Evolutionary conservation across 164 flowering plant genomes (phyloP), one percentile per base, ranked within the genome.

Genomic region (Echeveria elegans): DNA sequence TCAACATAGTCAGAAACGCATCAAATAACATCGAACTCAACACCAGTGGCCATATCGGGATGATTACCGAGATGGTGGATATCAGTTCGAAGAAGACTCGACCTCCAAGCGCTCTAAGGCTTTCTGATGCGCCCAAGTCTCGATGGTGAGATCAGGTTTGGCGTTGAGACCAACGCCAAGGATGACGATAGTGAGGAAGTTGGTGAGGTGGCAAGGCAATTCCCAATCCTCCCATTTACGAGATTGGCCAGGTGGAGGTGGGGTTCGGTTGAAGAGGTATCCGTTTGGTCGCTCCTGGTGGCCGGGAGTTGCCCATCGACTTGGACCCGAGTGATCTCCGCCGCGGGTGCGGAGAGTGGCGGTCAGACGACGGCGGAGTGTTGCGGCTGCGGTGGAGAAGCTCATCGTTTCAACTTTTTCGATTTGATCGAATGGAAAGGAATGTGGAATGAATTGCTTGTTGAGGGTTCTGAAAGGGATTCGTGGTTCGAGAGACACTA

Each of bases 201-300:
- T 85, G 68, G 98, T 94, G 77, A 91, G 32, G 84, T 95, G 92
- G 83, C 89, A 95, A 34, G 99, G 99, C 1, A 95, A 82, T 76
- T 95, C 99, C 99, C 99, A 95, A 66, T 95, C 99, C 64, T 95
- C 99, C 99, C 99, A 95, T 65, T 88, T 83, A 29, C 97, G 82
- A 3, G 91, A 75, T 73, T 95, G 81, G 1, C 97, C 97, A 0
- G 88, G 86, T 11, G 96, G 92, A 1, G 73, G 86, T 6, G 99
- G 99, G 6, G 90, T 80, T 66, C 88, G 81, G 81, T 85, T 90
- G 72, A 90, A 80, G 74, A 86, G 74, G 82, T 86, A 92, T 0
- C 99, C 99, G 63, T 95, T 88, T 16, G 97, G 97, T 6, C 83
- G 81, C 21, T 92, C 97, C 72, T 95, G 89, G 82, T 89, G 89